phyloP scores from a whole-genome alignment of 2,329 filamentous ascomycete genomes.

The Verticillium isaacii region DNA sequence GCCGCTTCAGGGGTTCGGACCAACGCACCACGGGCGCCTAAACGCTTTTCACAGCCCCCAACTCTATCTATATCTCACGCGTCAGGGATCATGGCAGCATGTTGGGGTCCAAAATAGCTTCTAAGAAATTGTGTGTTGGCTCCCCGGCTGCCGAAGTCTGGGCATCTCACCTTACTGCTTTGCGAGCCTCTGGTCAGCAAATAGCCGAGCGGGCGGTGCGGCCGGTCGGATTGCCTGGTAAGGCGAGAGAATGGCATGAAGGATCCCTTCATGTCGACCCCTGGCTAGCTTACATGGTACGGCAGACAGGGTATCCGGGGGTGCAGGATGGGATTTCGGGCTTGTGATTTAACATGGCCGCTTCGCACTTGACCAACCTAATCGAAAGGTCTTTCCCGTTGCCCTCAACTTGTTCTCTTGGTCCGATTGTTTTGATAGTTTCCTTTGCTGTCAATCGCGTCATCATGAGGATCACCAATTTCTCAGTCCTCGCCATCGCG shows the following conservation, averaged over 20 bases:
- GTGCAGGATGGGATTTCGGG: not conserved
- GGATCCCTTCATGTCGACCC: not conserved
- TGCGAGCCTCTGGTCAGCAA: not conserved
- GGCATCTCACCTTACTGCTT: not conserved
- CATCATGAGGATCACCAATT: conserved; percentile 23
- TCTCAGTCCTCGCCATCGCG: conserved; percentile 15
- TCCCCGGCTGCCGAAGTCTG: not conserved
- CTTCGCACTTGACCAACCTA: not conserved
- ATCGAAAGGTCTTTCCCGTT: not conserved
- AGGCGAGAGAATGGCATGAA: not conserved
- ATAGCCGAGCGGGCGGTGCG: too few species aligned
- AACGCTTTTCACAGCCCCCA: not conserved
- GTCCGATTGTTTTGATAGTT: not conserved
- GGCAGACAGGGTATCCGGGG: not conserved
- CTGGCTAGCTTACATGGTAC: not conserved
- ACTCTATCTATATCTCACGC: not conserved
- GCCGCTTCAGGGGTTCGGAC: not conserved
- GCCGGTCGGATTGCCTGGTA: not conserved
- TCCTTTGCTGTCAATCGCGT: not conserved
- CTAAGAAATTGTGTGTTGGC: not conserved
- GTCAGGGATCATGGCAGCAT: not conserved
- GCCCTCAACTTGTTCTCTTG: not conserved
- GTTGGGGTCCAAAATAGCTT: not conserved
- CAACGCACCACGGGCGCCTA: not conserved
- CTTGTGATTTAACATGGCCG: not conserved